Evolutionary conservation across 805 yeast genomes (phyloP), one percentile per base, ranked within the genome.

Genomic region (Yarrowia keelungensis): DNA sequence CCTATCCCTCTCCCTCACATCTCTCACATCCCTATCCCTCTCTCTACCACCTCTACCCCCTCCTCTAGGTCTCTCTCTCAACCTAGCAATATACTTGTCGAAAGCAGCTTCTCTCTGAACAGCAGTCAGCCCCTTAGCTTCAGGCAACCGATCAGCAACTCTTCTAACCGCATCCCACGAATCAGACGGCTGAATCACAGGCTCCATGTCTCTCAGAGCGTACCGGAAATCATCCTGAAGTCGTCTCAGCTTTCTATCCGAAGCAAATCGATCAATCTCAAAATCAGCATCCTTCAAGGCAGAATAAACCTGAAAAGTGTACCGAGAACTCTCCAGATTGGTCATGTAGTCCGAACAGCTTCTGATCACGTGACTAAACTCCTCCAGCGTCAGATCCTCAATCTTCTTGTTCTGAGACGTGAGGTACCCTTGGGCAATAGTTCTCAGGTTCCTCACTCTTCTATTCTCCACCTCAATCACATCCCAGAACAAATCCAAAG

Each of bases 401-500:
- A 74, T 69, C 69, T 79, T 15, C 14, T 47, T 46, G 36, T n/a
- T 26, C 39, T 36, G 38, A 14, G 16, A 10, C 2, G 47, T n/a
- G 16, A 62, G 7, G 8, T 16, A 41, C 1, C 32, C 39, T 11
- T 16, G 19, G 3, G 67, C 56, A 8, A 88, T 77, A 65, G 88
- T 91, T 67, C 85, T 85, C 74, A 87, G 86, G 26, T 87, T 86
- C 70, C 83, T 84, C 54, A 90, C 75, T 1, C 81, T 74, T 67
- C 87, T 84, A 42, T 83, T 82, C 72, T 86, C 87, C 69, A 85
- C 88, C 72, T 89, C 92, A 3, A 89, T 82, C 0, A 84, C 73
- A 75, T 92, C 97, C 85, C 91, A 84, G 75, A 89, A 92, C 49
- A 90, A 77, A 71, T 92, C 97, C 50, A 88, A 74, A 0, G 97